A percentile compares a stretch with the other conserved stretches of the same genome.
Evolutionary conservation across 768 basidiomycete species (phyloP).

Genomic region (Tricholoma bakamatsutake): DNA sequence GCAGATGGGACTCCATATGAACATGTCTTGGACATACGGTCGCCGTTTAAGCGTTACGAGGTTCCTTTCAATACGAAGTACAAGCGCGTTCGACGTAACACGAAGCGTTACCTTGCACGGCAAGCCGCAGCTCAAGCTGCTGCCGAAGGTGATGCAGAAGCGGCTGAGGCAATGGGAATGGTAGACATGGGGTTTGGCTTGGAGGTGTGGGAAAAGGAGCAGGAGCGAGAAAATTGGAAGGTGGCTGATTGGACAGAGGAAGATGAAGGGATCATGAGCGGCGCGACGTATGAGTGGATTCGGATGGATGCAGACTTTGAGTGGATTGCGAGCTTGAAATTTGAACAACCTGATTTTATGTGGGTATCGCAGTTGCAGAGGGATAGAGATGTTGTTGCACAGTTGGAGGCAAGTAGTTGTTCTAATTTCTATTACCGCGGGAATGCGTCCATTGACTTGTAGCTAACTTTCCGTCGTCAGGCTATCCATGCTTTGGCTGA

Average conservation of each 20-base stretch:
- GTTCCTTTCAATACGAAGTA: constrained; percentile 99
- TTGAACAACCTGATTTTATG: constrained; percentile 97
- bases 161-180: constrained; percentile 90
- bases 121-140: constrained; percentile 92
- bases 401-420: constrained; percentile 73
- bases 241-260: constrained; percentile 98
- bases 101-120: constrained; percentile 90
- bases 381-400: constrained; percentile 95
- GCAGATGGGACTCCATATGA: constrained; percentile 99
- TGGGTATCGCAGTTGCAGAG: constrained; percentile 96
- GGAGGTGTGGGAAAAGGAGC: constrained; percentile 94
- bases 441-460: neutral
- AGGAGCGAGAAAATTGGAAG: constrained; percentile 90
- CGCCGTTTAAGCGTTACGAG: constrained; percentile 87
- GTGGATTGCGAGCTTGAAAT: constrained; percentile 92
- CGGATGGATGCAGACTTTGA: constrained; percentile 98
- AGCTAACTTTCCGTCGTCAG: constrained; percentile 33
- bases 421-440: neutral
- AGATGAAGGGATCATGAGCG: constrained; percentile 88
- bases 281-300: constrained; percentile 99
- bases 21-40: constrained; percentile 90
- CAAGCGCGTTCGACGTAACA: constrained; percentile 92
- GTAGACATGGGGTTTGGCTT: constrained; percentile 92
- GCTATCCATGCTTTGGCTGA: constrained; percentile 85
- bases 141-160: constrained; percentile 87